A percentile compares a stretch with the other conserved stretches of the same genome.
These are phyloP conservation scores for Rusavskia elegans DNA, from an alignment of 495 filamentous ascomycete genomes.

Conservation along the genomic window DNA sequence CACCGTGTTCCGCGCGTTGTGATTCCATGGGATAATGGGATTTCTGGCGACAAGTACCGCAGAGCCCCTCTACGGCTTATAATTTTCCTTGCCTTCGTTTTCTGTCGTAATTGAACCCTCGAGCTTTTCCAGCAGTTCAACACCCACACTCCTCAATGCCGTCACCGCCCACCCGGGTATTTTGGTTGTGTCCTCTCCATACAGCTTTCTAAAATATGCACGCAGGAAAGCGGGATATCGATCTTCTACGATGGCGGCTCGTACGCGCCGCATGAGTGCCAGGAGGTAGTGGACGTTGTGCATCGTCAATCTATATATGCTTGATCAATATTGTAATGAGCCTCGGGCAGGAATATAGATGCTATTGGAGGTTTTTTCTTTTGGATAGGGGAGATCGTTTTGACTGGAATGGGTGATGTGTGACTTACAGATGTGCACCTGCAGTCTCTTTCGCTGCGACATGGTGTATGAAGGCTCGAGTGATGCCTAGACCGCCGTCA, in stretches of 20 bases:
- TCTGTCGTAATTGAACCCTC: too few species aligned
- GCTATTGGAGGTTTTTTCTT: too few species aligned
- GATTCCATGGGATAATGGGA: too few species aligned
- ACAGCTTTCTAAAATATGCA: constrained; percentile 58
- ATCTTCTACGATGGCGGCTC: constrained; percentile 71
- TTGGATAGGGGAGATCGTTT: too few species aligned
- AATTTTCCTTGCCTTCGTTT: too few species aligned
- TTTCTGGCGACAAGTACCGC: too few species aligned
- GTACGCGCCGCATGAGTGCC: constrained; percentile 55
- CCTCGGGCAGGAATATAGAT: too few species aligned
- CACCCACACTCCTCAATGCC: constrained; percentile 68
- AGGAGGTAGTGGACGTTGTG: constrained; percentile 92
- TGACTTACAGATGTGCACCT: constrained; percentile 63
- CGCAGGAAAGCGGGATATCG: constrained; percentile 63
- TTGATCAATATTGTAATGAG: not conserved
- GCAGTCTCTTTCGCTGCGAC: constrained; percentile 87
- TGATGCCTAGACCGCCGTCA: constrained; percentile 67
- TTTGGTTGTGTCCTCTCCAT: constrained; percentile 46
- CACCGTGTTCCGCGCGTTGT: too few species aligned
- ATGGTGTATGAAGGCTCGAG: constrained; percentile 81
- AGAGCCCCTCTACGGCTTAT: too few species aligned
- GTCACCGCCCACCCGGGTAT: constrained; percentile 75
- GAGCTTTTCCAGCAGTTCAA: constrained; percentile 40
- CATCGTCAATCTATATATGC: constrained; percentile 47
- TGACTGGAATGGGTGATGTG: too few species aligned